These are phyloP conservation scores for Salvia sclarea DNA, from an alignment of 305 asterid species.

Conservation along the genomic window DNA sequence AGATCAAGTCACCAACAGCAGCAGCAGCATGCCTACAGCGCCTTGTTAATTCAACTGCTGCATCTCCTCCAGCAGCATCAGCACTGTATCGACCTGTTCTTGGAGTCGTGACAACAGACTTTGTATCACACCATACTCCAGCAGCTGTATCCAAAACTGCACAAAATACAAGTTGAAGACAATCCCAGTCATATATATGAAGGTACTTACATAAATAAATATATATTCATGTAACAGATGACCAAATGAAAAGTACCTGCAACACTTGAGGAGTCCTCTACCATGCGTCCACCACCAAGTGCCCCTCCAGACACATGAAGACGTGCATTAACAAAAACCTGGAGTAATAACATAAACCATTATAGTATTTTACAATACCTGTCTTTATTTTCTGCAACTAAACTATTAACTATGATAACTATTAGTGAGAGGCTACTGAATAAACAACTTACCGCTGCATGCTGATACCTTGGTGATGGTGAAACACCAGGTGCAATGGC, in stretches of 20 bases:
- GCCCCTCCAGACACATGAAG: constrained; percentile 99
- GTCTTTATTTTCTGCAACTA: constrained; percentile 8
- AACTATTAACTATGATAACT: neutral
- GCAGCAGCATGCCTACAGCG: constrained; percentile 99
- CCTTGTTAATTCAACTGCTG: constrained; percentile 94
- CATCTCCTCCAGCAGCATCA: constrained; percentile 99
- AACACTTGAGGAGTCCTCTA: constrained; percentile 98
- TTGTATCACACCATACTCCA: constrained; percentile 99
- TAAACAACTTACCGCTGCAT: constrained; percentile 83
- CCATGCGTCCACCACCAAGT: constrained; percentile 99
- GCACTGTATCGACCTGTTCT: constrained; percentile 96
- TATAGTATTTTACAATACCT: constrained; percentile 19
- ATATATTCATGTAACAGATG: neutral
- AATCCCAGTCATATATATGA: neutral
- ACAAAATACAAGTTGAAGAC: constrained; percentile 27
- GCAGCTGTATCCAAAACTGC: constrained; percentile 99
- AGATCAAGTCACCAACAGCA: constrained; percentile 91
- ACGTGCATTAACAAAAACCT: constrained; percentile 99
- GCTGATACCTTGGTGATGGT: constrained; percentile 94
- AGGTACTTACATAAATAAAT: no score
- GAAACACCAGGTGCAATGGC: constrained; percentile 99
- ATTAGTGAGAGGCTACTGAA: neutral
- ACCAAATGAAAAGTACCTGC: constrained; percentile 61
- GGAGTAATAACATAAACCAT: constrained; percentile 29
- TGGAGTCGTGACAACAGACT: constrained; percentile 91